These are phyloP conservation scores for Phoenix dactylifera DNA, from an alignment of 176 grass and related monocot species.

Conservation along the genomic window DNA sequence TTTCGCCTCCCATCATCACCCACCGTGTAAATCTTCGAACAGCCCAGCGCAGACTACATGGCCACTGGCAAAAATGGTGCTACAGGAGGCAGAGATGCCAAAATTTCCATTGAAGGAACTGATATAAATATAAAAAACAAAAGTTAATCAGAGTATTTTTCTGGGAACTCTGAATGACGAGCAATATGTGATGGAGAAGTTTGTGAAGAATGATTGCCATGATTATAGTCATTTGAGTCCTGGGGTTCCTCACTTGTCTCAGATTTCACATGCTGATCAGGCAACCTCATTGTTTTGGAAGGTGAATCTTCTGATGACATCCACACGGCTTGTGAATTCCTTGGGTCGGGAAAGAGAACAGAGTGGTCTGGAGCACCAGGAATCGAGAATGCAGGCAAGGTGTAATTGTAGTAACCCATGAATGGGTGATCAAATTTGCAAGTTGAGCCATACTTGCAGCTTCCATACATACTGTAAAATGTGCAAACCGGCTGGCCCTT, in stretches of 20 bases:
- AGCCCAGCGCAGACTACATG: too few species aligned
- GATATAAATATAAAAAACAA: background rate
- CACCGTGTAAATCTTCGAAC: background rate
- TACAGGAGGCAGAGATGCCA: background rate
- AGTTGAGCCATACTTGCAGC: slow-evolving; percentile 7
- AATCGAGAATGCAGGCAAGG: background rate
- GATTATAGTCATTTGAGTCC: background rate
- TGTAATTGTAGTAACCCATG: slow-evolving; percentile 7
- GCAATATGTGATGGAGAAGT: background rate
- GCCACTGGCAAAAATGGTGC: background rate
- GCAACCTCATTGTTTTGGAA: background rate
- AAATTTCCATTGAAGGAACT: background rate
- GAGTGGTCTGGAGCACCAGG: background rate
- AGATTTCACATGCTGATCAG: slow-evolving; percentile 2
- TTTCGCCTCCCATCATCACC: background rate
- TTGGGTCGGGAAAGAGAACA: background rate
- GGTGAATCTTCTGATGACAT: slow-evolving; percentile 1
- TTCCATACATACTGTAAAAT: slow-evolving; percentile 6
- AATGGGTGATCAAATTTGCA: slow-evolving; percentile 21
- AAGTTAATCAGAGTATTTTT: slow-evolving; percentile 6
- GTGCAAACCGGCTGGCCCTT: slow-evolving; percentile 17
- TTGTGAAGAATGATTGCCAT: background rate
- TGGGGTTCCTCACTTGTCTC: background rate
- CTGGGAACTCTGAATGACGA: background rate
- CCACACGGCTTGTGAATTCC: background rate